A percentile compares a stretch with the other conserved stretches of the same genome.
phyloP scores from a whole-genome alignment of 1,139 yeast species.

The Scheffersomyces cryptocercus region DNA sequence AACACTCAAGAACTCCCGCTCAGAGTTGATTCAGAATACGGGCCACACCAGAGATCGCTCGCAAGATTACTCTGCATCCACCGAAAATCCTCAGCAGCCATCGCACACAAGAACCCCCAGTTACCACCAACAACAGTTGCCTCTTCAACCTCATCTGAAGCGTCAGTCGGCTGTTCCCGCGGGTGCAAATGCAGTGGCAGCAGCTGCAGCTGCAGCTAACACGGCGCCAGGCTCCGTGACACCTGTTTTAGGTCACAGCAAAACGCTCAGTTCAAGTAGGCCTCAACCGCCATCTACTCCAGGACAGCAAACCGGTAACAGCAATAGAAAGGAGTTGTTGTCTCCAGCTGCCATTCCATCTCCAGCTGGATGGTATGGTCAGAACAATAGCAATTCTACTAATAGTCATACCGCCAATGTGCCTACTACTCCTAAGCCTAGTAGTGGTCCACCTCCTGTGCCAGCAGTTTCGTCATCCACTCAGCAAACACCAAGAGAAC shows the following conservation, averaged over 20 bases:
- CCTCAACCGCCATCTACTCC: constrained; percentile 10
- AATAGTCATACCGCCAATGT: neutral
- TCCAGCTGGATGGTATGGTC: constrained; percentile 8
- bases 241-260: constrained; percentile 6
- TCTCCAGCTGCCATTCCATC: constrained; percentile 27
- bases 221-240: constrained; percentile 21
- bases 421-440: constrained; percentile 1
- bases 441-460: neutral
- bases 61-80: constrained; percentile 13
- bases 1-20: constrained; percentile 25
- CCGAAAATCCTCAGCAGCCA: constrained; percentile 7
- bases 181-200: constrained; percentile 7
- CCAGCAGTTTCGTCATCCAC: neutral
- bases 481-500: neutral
- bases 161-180: constrained; percentile 6
- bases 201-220: constrained; percentile 10
- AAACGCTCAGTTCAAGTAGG: constrained; percentile 3
- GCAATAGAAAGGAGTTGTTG: constrained; percentile 17
- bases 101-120: constrained; percentile 24
- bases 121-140: constrained; percentile 11
- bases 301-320: constrained; percentile 4
- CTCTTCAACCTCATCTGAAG: constrained; percentile 13
- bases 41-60: constrained; percentile 14
- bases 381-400: neutral
- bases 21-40: constrained; percentile 9